Base-by-base conservation (phyloP, 2,329 filamentous ascomycete species). In the Fusarium udum region DNA sequence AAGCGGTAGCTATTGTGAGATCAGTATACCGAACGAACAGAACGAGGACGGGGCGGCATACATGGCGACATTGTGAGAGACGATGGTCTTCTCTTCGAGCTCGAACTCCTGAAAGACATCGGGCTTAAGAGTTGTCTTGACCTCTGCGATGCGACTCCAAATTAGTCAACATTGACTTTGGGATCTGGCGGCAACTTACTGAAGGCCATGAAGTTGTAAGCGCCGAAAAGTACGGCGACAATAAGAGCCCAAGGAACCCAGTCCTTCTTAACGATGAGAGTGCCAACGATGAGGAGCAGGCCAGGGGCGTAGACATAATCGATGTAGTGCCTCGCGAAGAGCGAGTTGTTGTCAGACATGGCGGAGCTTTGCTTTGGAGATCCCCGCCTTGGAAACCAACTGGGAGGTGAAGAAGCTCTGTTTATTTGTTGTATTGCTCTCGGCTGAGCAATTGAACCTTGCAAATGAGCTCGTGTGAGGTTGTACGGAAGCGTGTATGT, bases 41-140 rank as follows among this genome's bases (percentile, higher is more conserved):
- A 57, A 46, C 9, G 22, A 49, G 59, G 14, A 49, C 36, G 37
- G 31, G 24, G 20, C 9, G 43, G 84, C 89, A 80, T 85, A 95
- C 93, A 99, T 97, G 83, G 95, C 95, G 69, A 97, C 95, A 87
- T 99, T 99, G 90, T 98, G 96, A 37, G 95, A 97, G 79, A 98
- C 92, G 75, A 97, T 89, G 20, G 92, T 98, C 90, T 98, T 98
- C 84, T 98, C 94, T 83, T 93, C 92, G 78, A 99, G 92, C 82
- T 94, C 92, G 81, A 98, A 98, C 66, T 97, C 90, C 83, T 98
- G 95, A 89, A 97, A 98, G 57, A 88, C 88, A 77, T 92, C 91
- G 37, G 95, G 94, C 85, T 95, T 95, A 77, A 99, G 90, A 74
- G 96, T 92, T 84, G 93, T 95, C 83, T 92, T 91, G 72, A 91